phyloP scores from a whole-genome alignment of 1,284 basidiomycete species.

The Malassezia dermatis region DNA sequence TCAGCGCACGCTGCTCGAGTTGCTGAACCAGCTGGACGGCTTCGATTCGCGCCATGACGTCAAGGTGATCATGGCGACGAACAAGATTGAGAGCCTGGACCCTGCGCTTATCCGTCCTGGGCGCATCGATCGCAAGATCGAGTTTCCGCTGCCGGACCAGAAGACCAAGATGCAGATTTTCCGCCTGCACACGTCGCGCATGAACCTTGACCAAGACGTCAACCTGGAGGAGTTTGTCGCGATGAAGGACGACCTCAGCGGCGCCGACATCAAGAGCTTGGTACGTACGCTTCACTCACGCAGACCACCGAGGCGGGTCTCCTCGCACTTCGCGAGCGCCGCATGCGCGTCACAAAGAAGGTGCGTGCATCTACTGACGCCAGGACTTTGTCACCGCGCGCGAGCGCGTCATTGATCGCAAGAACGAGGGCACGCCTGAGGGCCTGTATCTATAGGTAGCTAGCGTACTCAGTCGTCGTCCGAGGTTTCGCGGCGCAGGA shows the following conservation, averaged over 20 bases:
- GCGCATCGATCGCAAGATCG: slow-evolving; percentile 96
- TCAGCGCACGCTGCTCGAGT: slow-evolving; percentile 50
- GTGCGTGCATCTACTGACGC: neutral
- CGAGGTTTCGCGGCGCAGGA: slow-evolving; percentile 31
- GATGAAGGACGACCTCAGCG: slow-evolving; percentile 90
- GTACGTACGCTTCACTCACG: slow-evolving; percentile 1
- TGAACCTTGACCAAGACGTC: slow-evolving; percentile 84
- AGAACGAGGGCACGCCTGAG: slow-evolving; percentile 43
- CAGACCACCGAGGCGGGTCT: slow-evolving; percentile 77
- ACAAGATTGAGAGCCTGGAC: slow-evolving; percentile 87
- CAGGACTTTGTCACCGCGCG: slow-evolving; percentile 42
- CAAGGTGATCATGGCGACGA: slow-evolving; percentile 76
- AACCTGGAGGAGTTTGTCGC: slow-evolving; percentile 92
- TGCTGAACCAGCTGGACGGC: slow-evolving; percentile 72
- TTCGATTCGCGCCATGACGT: slow-evolving; percentile 99
- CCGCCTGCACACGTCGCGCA: slow-evolving; percentile 87
- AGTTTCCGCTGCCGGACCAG: slow-evolving; percentile 46
- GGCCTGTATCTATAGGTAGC: slow-evolving; percentile 27
- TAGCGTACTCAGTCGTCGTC: slow-evolving; percentile 23
- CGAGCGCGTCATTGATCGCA: slow-evolving; percentile 45
- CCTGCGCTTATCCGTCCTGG: slow-evolving; percentile 95
- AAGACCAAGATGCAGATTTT: slow-evolving; percentile 68
- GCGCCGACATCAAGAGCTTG: slow-evolving; percentile 95
- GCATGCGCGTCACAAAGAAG: slow-evolving; percentile 88
- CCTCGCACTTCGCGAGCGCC: slow-evolving; percentile 79